Base-by-base conservation (phyloP, 352 stramenopile species). In the Globisporangium abappressorium region DNA sequence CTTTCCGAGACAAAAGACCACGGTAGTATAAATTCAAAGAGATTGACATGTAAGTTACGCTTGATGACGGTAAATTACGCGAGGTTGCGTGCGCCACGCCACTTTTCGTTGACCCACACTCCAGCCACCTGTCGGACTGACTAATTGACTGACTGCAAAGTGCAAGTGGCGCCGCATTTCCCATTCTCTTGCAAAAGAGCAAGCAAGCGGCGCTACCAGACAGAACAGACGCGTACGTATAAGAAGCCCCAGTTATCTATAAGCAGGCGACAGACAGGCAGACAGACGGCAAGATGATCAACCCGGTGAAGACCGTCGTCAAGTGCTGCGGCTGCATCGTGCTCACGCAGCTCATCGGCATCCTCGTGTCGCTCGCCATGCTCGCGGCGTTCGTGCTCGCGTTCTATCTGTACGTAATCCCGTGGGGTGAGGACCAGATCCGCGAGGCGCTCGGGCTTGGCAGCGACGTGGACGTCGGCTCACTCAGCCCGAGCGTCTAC, bases 311-410 rank as follows among this genome's bases (percentile, higher is more conserved):
- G 67, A 72, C 61, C 60, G 77, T 74, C 53, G 70, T 77, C 59
- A 90, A 92, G 72, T 93, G 83, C 75, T 93, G 85, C 78, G 82
- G 85, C 68, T 93, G 83, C 73, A 83, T 93, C 56, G 63, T 81
- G 58, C 70, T 93, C 56, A 81, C 83, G 64, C 83, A 93, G 75
- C 75, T 93, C 64, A 82, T 89, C 51, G 76, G 71, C 26, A 65
- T 93, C 56, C 71, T 92, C 57, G 56, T 94, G 57, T 81, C 77
- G 22, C 70, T 92, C 24, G 79, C 56, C 33, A 57, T 85, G 64
- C 64, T 94, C 65, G 73, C 74, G 30, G 74, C 77, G 8, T 80
- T 94, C 63, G 64, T 80, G 34, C 70, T 89, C 46, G 33, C 77
- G 28, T 95, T 93, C 74, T 87, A 91, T 54, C 77, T 86, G 65